Base-by-base conservation (phyloP, 78 protist genomes). In the Cavenderia fasciculata region DNA sequence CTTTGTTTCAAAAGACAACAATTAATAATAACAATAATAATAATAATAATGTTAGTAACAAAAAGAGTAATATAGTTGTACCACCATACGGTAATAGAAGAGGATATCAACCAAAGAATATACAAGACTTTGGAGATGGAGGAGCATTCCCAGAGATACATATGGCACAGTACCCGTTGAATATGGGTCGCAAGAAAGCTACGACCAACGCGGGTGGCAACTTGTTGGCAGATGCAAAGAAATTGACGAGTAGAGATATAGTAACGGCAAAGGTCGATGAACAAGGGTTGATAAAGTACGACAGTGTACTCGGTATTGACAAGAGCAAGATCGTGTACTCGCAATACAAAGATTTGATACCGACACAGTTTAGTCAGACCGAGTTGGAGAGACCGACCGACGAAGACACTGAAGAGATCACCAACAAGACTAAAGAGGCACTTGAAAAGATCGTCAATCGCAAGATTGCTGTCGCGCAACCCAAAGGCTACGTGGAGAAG, bases 61-160 rank as follows among this genome's bases (percentile, higher is more conserved):
- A 36, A n/a, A 27, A 46, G 4, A 41, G 10, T 5, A 52, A 33
- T 27, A 68, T 38, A 38, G 10, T 11, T 6, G 11, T 73, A 47
- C 96, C 96, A 31, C 59, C 94, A 2, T 94, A 94, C 57, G 93
- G 96, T 0, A 16, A 29, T 31, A 57, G 93, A 72, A 52, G 57
- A 70, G 94, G 91, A 27, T 94, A 70, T 57, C 27, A 27, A 31
- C 96, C 96, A 40, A 92, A 92, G 34, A 11, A 10, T 14, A n/a
- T 59, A 4, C 96, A 66, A 31, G 99, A 96, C 73, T 97, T 79
- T 92, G 99, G 95, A 25, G 98, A 96, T 29, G 99, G 99, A 49
- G 99, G 99, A 47, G 98, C 99, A 33, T 97, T 87, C 40, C 99
- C 99, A 38, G 99, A 97, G 88, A 92, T 97, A 23, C 97, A 90